Evolutionary conservation across 83 land plant species (phyloP), one percentile per base, ranked within the genome.

Genomic region (Larix sibirica): DNA sequence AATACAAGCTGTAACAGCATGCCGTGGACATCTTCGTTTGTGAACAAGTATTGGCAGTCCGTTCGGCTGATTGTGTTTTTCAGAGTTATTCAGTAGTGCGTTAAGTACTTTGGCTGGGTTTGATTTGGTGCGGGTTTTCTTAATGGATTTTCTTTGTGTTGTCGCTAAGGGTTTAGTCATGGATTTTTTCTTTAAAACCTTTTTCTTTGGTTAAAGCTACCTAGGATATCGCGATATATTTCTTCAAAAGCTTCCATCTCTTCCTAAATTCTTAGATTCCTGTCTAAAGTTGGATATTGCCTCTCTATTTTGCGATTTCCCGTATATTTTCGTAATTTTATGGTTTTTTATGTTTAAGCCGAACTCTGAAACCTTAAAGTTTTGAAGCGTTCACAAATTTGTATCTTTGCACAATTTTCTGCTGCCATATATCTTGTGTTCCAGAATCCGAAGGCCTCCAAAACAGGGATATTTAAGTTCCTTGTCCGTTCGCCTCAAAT

Each of bases 51-150:
- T 44, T 74, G 77, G 77, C 77, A 38, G 21, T 42, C 58, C 26
- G 77, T 74, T 21, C 58, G 77, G 14, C 77, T 74, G 24, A 74
- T 74, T 74, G 77, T 74, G 28, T 74, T 74, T 58, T 74, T 74
- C 28, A 44, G 77, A 40, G 58, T 74, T 21, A 74, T 74, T 44
- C 77, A 74, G 77, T 74, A 74, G 47, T 21, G 47, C 21, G 28
- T 9, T 3, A 13, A 56, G 4, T 44, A 12, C n/a, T 23, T 44
- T 44, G 28, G 14, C 12, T 21, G 5, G 28, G n/a, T 74, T 8
- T 44, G 77, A 47, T 74, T 38, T 44, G 58, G 47, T 44, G 40
- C 6, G 47, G 58, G 17, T 20, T 69, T 18, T 20, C 58, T 74
- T 23, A 7, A 74, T 74, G 50, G 77, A n/a, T 44, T 44, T 74